Evolutionary conservation across 176 grass and related monocot species (phyloP).

Genomic region (Cocos nucifera): DNA sequence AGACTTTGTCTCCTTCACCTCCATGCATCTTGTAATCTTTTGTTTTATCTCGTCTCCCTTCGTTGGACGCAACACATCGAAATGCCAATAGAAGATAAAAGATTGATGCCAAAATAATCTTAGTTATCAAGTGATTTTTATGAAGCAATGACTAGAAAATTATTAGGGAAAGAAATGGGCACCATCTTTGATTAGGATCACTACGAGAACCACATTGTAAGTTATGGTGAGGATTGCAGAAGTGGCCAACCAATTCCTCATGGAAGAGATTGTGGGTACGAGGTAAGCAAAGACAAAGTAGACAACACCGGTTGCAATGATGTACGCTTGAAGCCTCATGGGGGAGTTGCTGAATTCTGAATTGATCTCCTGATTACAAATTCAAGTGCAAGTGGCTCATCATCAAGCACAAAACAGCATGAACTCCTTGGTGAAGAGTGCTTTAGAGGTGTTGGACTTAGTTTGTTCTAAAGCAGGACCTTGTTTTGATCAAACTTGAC

Average conservation of each 20-base stretch:
- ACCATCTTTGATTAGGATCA: slow-evolving; percentile 60
- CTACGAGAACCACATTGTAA: slow-evolving; percentile 39
- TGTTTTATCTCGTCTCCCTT: slow-evolving; percentile 30
- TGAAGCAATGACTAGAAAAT: too few species aligned
- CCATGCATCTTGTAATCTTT: slow-evolving; percentile 50
- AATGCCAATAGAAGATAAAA: too few species aligned
- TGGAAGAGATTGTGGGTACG: slow-evolving; percentile 74
- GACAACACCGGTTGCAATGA: slow-evolving; percentile 31
- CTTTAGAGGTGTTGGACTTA: too few species aligned
- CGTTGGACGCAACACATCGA: neutral
- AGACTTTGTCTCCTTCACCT: slow-evolving; percentile 35
- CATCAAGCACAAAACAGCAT: too few species aligned
- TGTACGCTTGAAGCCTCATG: slow-evolving; percentile 52
- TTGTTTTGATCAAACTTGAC: too few species aligned
- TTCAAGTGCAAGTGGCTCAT: too few species aligned
- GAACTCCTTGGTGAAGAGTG: too few species aligned
- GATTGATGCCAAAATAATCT: too few species aligned
- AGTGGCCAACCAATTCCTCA: slow-evolving; percentile 69
- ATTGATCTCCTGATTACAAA: slow-evolving; percentile 45
- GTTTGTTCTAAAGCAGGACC: too few species aligned
- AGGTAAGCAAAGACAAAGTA: slow-evolving; percentile 79
- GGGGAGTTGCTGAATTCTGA: slow-evolving; percentile 44
- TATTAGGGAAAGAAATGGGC: neutral
- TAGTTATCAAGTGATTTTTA: too few species aligned
- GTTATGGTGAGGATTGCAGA: slow-evolving; percentile 50